These are phyloP conservation scores for Cryptosporidium baileyi DNA, from an alignment of 169 alveolate species.

Conservation along the genomic window DNA sequence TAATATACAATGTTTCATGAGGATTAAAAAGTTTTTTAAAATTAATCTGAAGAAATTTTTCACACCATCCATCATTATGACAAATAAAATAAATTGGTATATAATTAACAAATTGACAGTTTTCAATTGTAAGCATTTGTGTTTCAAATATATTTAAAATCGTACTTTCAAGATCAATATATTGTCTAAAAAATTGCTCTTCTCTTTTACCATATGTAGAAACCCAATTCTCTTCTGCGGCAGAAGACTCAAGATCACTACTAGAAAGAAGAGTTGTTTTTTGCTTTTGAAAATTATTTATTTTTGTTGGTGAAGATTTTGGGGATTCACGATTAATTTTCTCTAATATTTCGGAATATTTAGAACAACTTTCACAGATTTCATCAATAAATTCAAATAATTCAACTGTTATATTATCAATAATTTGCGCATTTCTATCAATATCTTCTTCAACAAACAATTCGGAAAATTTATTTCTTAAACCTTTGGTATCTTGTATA, in stretches of 20 bases:
- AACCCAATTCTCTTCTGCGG: background rate
- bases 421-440: slow-evolving; percentile 46
- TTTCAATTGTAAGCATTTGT: slow-evolving; percentile 21
- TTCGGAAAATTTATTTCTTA: slow-evolving; percentile 15
- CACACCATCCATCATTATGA: slow-evolving; percentile 36
- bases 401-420: background rate
- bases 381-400: slow-evolving; percentile 41
- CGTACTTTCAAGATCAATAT: slow-evolving; percentile 24
- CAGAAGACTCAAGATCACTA: slow-evolving; percentile 63
- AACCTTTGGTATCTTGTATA: background rate
- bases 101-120: slow-evolving; percentile 20
- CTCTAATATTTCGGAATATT: background rate
- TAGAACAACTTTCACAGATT: slow-evolving; percentile 21
- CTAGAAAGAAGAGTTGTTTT: slow-evolving; percentile 6
- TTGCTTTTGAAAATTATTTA: background rate
- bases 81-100: slow-evolving; percentile 36
- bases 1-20: slow-evolving; percentile 33
- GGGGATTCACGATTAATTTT: background rate
- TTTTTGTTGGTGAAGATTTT: too few relatives aligned
- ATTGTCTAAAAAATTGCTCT: slow-evolving; percentile 32
- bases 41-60: slow-evolving; percentile 13
- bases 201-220: slow-evolving; percentile 28
- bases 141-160: slow-evolving; percentile 32
- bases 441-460: slow-evolving; percentile 55
- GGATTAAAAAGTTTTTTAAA: slow-evolving; percentile 50